A percentile compares a stretch with the other conserved stretches of the same genome.
Evolutionary conservation across 1,139 yeast genomes (phyloP).

Genomic region (Pichia sp.): DNA sequence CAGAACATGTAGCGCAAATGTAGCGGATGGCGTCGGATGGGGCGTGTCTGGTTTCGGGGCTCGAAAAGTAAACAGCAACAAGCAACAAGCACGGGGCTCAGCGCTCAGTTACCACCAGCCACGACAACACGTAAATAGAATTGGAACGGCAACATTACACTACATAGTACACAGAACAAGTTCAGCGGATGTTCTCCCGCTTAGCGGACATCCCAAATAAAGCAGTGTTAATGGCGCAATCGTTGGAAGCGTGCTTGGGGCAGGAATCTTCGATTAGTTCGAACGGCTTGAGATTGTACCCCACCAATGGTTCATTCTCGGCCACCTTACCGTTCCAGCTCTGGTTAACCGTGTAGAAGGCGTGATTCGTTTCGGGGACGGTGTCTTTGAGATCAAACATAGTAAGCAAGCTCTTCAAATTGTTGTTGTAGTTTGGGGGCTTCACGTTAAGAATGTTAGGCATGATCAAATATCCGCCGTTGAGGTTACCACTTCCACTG

Average conservation of each 20-base stretch:
- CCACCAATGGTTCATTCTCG: conserved; percentile 27
- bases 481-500: not conserved
- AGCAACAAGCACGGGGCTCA: too few relatives aligned
- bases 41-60: too few relatives aligned
- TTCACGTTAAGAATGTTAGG: conserved; percentile 20
- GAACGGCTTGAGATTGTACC: conserved; percentile 39
- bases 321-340: conserved; percentile 8
- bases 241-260: conserved; percentile 46
- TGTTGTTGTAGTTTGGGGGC: conserved; percentile 27
- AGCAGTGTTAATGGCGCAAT: conserved; percentile 63
- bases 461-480: conserved; percentile 6
- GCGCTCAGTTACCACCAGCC: too few relatives aligned
- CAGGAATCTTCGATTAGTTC: conserved; percentile 74
- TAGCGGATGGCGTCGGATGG: too few relatives aligned
- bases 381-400: conserved; percentile 19
- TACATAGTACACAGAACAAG: too few relatives aligned
- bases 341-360: conserved; percentile 16
- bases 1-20: too few relatives aligned
- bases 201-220: conserved; percentile 71
- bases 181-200: too few relatives aligned
- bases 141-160: too few relatives aligned
- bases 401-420: conserved; percentile 20
- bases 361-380: conserved; percentile 15
- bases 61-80: too few relatives aligned
- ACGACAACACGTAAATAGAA: too few relatives aligned